Percentiles rank a stretch among this genome's conserved stretches.
These are phyloP conservation scores for Areca catechu DNA, from an alignment of 176 grass and related monocot genomes.

Conservation along the genomic window DNA sequence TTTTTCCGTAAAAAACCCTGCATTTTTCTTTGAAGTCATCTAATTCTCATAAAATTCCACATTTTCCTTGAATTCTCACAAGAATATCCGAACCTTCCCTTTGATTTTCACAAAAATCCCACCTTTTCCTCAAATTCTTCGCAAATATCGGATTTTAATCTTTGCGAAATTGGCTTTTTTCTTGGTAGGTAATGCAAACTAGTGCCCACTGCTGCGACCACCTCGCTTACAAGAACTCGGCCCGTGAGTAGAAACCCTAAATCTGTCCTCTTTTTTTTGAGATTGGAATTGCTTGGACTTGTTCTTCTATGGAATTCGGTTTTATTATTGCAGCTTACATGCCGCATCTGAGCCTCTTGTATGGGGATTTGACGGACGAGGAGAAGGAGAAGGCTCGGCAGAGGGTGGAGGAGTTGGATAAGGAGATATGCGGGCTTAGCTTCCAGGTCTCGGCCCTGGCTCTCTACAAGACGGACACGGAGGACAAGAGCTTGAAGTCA, in stretches of 20 bases:
- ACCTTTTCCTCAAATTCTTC: too few relatives aligned
- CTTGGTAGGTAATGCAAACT: slow-evolving; percentile 43
- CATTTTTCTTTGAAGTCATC: too few relatives aligned
- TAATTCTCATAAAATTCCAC: too few relatives aligned
- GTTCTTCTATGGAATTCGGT: too few relatives aligned
- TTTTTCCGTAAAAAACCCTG: too few relatives aligned
- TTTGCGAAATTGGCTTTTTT: background rate
- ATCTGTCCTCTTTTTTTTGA: background rate
- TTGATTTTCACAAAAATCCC: too few relatives aligned
- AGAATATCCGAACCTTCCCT: too few relatives aligned
- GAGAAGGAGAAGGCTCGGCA: slow-evolving; percentile 64
- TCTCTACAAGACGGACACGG: slow-evolving; percentile 62
- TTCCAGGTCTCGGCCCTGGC: slow-evolving; percentile 65
- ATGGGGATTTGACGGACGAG: slow-evolving; percentile 71
- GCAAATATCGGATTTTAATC: too few relatives aligned
- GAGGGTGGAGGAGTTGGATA: slow-evolving; percentile 63
- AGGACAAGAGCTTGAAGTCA: slow-evolving; percentile 88
- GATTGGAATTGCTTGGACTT: background rate
- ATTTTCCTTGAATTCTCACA: too few relatives aligned
- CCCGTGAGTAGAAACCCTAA: slow-evolving; percentile 27
- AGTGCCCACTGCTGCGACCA: slow-evolving; percentile 52
- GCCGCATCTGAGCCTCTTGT: slow-evolving; percentile 73
- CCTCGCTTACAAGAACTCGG: slow-evolving; percentile 54
- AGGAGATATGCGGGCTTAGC: slow-evolving; percentile 48
- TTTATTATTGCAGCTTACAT: slow-evolving; percentile 51